These are phyloP conservation scores for Fusarium xylarioides DNA, from an alignment of 2,329 filamentous ascomycete species.

Conservation along the genomic window DNA sequence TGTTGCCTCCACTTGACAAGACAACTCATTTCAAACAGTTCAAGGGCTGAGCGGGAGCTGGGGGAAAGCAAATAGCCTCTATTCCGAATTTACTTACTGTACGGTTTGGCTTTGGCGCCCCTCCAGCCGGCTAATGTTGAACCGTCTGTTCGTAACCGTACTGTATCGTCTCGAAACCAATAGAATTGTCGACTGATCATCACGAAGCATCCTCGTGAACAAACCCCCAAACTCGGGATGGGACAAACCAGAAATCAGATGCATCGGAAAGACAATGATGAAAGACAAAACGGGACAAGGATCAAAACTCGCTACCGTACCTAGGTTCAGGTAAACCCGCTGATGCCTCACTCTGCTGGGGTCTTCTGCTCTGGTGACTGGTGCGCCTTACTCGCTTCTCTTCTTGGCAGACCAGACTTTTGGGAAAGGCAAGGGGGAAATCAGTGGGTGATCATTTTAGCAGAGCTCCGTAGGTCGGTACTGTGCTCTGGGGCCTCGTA, in stretches of 20 bases:
- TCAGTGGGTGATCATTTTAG: slow-evolving; percentile 1
- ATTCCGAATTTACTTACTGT: background rate
- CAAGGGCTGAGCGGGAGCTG: background rate
- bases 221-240: background rate
- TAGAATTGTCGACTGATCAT: slow-evolving; percentile 8
- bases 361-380: slow-evolving; percentile 9
- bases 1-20: background rate
- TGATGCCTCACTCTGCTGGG: slow-evolving; percentile 2
- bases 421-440: slow-evolving; percentile 4
- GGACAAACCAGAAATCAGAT: slow-evolving; percentile 1
- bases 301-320: background rate
- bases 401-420: slow-evolving; percentile 17
- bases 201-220: slow-evolving; percentile 20
- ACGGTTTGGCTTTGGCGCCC: slow-evolving; percentile 7
- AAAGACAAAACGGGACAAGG: background rate
- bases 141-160: background rate
- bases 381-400: slow-evolving; percentile 12
- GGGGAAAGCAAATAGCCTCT: slow-evolving; percentile 13
- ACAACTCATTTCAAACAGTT: slow-evolving; percentile 1
- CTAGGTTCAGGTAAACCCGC: slow-evolving; percentile 4
- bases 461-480: background rate
- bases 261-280: background rate
- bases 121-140: background rate
- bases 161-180: background rate
- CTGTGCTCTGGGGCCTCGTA: background rate